phyloP scores from a whole-genome alignment of 2,329 filamentous ascomycete genomes.

The Lecanicillium sp. region DNA sequence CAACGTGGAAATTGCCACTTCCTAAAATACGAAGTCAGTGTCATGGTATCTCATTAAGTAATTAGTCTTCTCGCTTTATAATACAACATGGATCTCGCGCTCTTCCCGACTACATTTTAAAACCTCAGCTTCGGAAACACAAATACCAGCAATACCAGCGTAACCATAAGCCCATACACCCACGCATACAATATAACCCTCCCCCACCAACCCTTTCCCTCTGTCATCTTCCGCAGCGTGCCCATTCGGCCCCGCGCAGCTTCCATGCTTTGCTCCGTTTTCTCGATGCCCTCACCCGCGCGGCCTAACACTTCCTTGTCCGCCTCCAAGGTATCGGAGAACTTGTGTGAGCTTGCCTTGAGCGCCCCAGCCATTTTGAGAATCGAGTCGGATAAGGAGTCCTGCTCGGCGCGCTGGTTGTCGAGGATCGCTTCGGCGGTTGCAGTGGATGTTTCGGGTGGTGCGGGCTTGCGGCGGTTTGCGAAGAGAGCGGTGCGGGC shows the following conservation, averaged over 20 bases:
- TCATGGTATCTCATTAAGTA: slow-evolving; percentile 8
- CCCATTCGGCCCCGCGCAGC: slow-evolving; percentile 72
- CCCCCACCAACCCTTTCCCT: slow-evolving; percentile 82
- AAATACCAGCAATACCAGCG: slow-evolving; percentile 72
- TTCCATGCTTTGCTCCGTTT: slow-evolving; percentile 68
- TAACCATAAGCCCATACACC: slow-evolving; percentile 75
- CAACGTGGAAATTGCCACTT: too few relatives aligned
- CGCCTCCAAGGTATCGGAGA: slow-evolving; percentile 61
- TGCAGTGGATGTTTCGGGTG: slow-evolving; percentile 33
- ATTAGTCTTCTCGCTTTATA: slow-evolving; percentile 1
- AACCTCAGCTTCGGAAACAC: slow-evolving; percentile 83
- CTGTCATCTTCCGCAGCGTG: slow-evolving; percentile 67
- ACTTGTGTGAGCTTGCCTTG: slow-evolving; percentile 65
- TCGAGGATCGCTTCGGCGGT: slow-evolving; percentile 65
- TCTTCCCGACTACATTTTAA: slow-evolving; percentile 28
- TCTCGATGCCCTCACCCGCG: slow-evolving; percentile 68
- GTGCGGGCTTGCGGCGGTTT: slow-evolving; percentile 25
- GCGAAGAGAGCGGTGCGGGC: slow-evolving; percentile 38
- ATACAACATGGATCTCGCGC: slow-evolving; percentile 1
- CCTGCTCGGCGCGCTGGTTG: slow-evolving; percentile 73
- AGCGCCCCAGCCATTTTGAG: slow-evolving; percentile 69
- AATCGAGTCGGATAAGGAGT: slow-evolving; percentile 73
- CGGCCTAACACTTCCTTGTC: slow-evolving; percentile 64
- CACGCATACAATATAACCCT: slow-evolving; percentile 75
- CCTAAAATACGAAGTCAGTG: too few relatives aligned